Evolutionary conservation across 2,329 filamentous ascomycete species (phyloP).

Genomic region (Penicillium sp.): DNA sequence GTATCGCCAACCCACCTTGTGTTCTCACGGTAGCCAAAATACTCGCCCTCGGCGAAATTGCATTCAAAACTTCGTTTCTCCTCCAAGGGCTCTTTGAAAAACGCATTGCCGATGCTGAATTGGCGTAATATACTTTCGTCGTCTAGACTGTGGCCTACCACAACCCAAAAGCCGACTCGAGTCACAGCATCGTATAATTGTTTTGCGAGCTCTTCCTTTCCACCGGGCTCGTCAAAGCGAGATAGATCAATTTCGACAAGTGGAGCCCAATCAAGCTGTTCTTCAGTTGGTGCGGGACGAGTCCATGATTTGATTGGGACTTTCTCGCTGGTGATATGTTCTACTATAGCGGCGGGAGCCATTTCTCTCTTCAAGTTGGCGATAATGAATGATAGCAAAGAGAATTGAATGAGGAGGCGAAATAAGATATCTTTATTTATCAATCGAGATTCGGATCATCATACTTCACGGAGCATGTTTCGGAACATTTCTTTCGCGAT

Average conservation of each 20-base stretch:
- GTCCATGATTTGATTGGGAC: conserved; percentile 28
- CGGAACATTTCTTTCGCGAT: neutral
- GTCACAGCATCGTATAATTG: conserved; percentile 56
- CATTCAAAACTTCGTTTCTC: conserved; percentile 32
- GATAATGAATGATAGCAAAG: neutral
- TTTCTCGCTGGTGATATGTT: conserved; percentile 8
- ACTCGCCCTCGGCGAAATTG: conserved; percentile 34
- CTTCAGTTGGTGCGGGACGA: conserved; percentile 26
- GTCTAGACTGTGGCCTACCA: conserved; percentile 22
- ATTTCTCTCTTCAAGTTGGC: conserved; percentile 3
- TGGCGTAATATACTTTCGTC: conserved; percentile 29
- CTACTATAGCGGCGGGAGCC: conserved; percentile 24
- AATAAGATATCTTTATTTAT: too few species aligned
- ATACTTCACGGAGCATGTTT: neutral
- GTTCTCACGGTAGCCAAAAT: conserved; percentile 36
- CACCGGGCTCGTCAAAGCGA: conserved; percentile 54
- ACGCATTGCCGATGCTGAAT: conserved; percentile 31
- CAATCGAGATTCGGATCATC: too few species aligned
- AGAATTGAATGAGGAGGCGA: too few species aligned
- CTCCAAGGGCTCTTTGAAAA: conserved; percentile 24
- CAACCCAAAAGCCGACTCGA: conserved; percentile 33
- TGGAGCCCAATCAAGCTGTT: conserved; percentile 49
- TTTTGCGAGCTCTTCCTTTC: conserved; percentile 54
- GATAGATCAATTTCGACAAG: conserved; percentile 57
- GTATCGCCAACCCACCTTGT: conserved; percentile 39